Percentiles rank a stretch among this genome's conserved stretches.
Conservation (phyloP, 495 filamentous ascomycete species). For the Viridothelium virens region DNA sequence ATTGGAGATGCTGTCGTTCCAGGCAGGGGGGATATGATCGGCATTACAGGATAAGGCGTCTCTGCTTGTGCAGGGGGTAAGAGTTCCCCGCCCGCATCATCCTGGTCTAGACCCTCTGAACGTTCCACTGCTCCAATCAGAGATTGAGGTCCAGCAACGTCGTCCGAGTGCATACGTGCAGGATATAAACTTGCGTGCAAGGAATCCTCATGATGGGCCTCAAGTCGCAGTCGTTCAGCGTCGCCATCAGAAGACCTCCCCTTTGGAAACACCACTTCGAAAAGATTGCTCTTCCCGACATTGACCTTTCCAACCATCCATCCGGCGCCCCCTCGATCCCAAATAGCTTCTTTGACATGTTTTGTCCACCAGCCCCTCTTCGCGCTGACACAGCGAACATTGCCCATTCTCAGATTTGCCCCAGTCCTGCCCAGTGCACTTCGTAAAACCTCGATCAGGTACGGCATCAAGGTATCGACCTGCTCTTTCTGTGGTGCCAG, state of each 20-base stretch:
- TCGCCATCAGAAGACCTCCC: constrained; percentile 48
- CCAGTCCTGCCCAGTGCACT: constrained; percentile 56
- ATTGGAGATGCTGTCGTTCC: constrained; percentile 95
- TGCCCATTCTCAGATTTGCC: constrained; percentile 63
- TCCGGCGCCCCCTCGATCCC: constrained; percentile 68
- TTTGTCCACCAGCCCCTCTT: constrained; percentile 83
- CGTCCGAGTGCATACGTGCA: background rate
- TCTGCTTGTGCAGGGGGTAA: constrained; percentile 71
- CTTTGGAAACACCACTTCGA: constrained; percentile 78
- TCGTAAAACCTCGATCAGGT: constrained; percentile 63
- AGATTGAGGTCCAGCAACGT: background rate
- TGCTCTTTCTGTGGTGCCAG: constrained; percentile 71
- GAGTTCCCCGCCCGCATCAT: constrained; percentile 36
- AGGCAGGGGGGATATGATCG: constrained; percentile 73
- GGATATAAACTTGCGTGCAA: constrained; percentile 3
- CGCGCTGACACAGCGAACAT: constrained; percentile 75
- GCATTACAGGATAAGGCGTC: constrained; percentile 67
- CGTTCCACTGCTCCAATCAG: constrained; percentile 1
- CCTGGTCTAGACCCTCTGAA: constrained; percentile 15
- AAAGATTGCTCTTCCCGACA: constrained; percentile 90
- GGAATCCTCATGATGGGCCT: constrained; percentile 22
- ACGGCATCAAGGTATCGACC: constrained; percentile 76
- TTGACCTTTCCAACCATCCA: constrained; percentile 99
- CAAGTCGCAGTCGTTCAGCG: constrained; percentile 24
- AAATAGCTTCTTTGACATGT: constrained; percentile 74